These are phyloP conservation scores for Staphylotrichum longicolle DNA, from an alignment of 495 filamentous ascomycete species.

Conservation along the genomic window DNA sequence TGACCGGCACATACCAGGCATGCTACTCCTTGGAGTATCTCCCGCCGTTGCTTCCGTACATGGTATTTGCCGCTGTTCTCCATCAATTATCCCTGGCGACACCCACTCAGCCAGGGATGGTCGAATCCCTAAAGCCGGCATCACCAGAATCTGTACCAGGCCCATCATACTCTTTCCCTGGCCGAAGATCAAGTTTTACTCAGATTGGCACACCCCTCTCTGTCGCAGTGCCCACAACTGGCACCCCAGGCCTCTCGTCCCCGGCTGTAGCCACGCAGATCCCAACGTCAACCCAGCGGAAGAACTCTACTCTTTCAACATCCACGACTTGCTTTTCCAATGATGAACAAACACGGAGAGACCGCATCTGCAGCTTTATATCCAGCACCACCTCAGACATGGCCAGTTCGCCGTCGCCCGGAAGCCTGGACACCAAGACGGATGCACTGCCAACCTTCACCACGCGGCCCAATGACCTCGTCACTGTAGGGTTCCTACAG, in stretches of 20 bases:
- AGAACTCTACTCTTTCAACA: conserved; percentile 15
- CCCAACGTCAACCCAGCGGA: conserved; percentile 9
- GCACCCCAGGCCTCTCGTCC: conserved; percentile 12
- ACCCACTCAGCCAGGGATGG: neutral
- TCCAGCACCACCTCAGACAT: conserved; percentile 15
- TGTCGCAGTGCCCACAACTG: neutral
- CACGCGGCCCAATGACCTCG: conserved; percentile 28
- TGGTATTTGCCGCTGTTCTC: conserved; percentile 29
- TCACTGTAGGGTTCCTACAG: conserved; percentile 32
- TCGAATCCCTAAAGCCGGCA: conserved; percentile 12
- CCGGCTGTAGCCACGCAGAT: conserved; percentile 18
- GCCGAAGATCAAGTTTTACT: neutral
- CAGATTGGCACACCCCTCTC: neutral
- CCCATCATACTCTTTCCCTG: conserved; percentile 1
- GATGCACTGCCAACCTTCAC: conserved; percentile 25
- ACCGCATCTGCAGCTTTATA: conserved; percentile 15
- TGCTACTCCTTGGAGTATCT: conserved; percentile 23
- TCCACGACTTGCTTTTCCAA: conserved; percentile 6
- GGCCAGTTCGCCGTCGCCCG: conserved; percentile 3
- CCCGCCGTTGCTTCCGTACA: conserved; percentile 26
- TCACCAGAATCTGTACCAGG: conserved; percentile 2
- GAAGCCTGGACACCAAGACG: conserved; percentile 6
- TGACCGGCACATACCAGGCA: conserved; percentile 31
- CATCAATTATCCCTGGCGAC: conserved; percentile 16
- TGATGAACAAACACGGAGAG: neutral